Evolutionary conservation across 495 filamentous ascomycete genomes (phyloP).

Genomic region (Talaromyces liani): DNA sequence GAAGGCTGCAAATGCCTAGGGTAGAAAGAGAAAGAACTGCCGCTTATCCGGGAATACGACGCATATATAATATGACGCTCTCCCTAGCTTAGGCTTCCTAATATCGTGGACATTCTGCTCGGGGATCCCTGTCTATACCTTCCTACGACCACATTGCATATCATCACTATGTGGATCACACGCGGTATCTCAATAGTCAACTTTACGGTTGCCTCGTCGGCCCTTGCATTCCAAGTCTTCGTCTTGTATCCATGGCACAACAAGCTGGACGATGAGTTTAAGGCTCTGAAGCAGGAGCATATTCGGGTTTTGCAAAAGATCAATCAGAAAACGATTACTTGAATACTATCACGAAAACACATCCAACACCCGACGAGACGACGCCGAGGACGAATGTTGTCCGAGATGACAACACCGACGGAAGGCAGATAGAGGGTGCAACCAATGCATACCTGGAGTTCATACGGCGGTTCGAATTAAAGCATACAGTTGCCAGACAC

Average conservation of each 20-base stretch:
- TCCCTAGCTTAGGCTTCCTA: neutral
- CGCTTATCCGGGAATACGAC: neutral
- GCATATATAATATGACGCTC: neutral
- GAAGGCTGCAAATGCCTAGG: neutral
- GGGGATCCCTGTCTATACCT: neutral
- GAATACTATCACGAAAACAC: neutral
- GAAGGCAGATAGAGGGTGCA: too few species aligned
- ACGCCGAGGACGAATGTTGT: neutral
- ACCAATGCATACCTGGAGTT: neutral
- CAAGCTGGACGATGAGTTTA: conserved; percentile 52
- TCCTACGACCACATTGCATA: neutral
- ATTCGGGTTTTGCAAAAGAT: conserved; percentile 19
- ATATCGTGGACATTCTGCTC: neutral
- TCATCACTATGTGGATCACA: conserved; percentile 42
- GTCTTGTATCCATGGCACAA: conserved; percentile 63
- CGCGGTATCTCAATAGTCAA: conserved; percentile 54
- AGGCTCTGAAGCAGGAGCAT: conserved; percentile 48
- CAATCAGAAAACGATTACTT: neutral
- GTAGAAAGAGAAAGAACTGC: neutral
- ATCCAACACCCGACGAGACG: neutral
- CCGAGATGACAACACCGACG: neutral
- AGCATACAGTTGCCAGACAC: neutral
- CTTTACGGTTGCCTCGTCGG: conserved; percentile 53
- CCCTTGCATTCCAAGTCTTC: conserved; percentile 54
- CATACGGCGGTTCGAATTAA: neutral